Evolutionary conservation across 768 basidiomycete species (phyloP).

Genomic region (Amyloporia xantha): DNA sequence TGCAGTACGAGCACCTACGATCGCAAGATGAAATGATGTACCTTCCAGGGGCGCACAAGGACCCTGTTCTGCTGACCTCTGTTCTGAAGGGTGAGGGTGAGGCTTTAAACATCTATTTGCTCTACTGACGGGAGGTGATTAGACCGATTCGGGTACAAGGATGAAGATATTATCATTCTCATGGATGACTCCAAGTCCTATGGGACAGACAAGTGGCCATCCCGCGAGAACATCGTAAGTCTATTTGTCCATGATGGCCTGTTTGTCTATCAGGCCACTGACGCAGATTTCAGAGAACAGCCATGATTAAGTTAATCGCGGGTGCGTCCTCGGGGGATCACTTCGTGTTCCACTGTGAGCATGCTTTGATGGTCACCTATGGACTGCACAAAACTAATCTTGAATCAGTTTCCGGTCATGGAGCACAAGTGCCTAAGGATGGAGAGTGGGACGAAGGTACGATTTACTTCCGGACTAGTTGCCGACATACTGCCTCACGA

Average conservation of each 20-base stretch:
- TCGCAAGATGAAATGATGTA: not conserved
- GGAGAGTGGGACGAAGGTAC: constrained; percentile 48
- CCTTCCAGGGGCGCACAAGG: constrained; percentile 33
- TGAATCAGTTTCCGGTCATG: constrained; percentile 43
- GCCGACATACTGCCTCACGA: not conserved
- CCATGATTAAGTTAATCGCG: constrained; percentile 37
- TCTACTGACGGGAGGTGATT: constrained; percentile 35
- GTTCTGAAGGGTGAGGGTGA: constrained; percentile 32
- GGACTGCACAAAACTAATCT: too few relatives aligned
- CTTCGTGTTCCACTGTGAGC: constrained; percentile 54
- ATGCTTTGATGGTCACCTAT: too few relatives aligned
- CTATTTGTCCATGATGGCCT: not conserved
- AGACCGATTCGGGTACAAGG: constrained; percentile 23
- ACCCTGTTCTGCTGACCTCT: constrained; percentile 28
- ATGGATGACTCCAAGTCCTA: constrained; percentile 34
- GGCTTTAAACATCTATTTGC: constrained; percentile 28
- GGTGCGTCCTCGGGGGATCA: constrained; percentile 41
- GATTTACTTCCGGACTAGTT: constrained; percentile 1
- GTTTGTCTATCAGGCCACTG: constrained; percentile 12
- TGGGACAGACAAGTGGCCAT: constrained; percentile 12
- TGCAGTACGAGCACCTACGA: constrained; percentile 6
- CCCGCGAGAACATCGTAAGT: constrained; percentile 38
- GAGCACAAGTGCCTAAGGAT: constrained; percentile 34
- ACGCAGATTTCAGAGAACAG: constrained; percentile 22
- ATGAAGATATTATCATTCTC: constrained; percentile 36